Evolutionary conservation across 73 alveolate genomes (phyloP), one percentile per base, ranked within the genome.

Genomic region (Halteria grandinella): DNA sequence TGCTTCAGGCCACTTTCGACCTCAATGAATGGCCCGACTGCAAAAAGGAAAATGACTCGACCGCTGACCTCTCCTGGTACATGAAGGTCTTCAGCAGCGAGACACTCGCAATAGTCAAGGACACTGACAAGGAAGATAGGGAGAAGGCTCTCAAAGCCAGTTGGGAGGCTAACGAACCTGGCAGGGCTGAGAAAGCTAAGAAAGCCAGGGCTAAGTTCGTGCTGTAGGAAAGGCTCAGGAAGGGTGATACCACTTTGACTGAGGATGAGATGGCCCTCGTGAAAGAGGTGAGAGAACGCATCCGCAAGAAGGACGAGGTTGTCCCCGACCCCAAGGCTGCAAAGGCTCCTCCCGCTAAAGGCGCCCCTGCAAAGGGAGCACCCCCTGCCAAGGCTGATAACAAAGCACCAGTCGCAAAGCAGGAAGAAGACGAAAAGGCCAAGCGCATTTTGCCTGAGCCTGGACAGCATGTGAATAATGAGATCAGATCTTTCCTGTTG

Each of bases 141-240:
- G 99, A 97, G 71, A 90, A 92, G 50, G 97, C 95, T 25, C 71
- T 93, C 62, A 86, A 93, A 69, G 91, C 90, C 40, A 79, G 95
- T 11, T 97, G 99, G 99, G 99, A 97, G 83, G 92, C 79, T 31
- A 85, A 85, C 34, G 98, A 97, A 50, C 98, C 99, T 6, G 99
- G 99, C 15, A 85, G 99, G 52, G 97, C 97, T 49, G 99, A 86
- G 64, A 94, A 90, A 69, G 98, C 99, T 1, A 97, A 97, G 79
- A 88, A 79, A 21, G 71, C 97, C n/a, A 79, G 99, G 74, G 73
- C 66, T 54, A 85, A 92, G 85, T 97, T 66, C 79, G 36, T 95
- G 21, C 64, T 91, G 20, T 75, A 89, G 71, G 45, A 60, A 55
- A 95, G 89, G 87, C 89, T 74, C 53, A 80, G 74, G 55, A 85